These are phyloP conservation scores for Daedalea quercina DNA, from an alignment of 768 basidiomycete species.

Conservation along the genomic window DNA sequence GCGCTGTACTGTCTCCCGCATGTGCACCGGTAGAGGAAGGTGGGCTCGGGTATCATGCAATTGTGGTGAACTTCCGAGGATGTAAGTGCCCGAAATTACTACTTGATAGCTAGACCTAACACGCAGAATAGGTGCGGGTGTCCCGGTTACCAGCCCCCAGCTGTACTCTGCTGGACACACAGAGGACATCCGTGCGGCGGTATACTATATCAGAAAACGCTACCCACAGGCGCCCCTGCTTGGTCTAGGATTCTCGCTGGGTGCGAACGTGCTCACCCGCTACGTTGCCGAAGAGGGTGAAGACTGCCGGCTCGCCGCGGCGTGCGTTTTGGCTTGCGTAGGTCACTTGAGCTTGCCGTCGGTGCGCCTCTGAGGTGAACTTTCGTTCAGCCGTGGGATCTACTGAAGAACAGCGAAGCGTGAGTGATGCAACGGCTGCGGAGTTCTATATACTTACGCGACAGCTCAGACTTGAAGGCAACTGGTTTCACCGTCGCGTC, in stretches of 20 bases:
- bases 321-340: conserved; percentile 70
- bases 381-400: background rate
- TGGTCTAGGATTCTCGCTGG: conserved; percentile 90
- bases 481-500: conserved; percentile 51
- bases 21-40: conserved; percentile 65
- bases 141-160: conserved; percentile 75
- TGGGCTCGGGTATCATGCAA: conserved; percentile 86
- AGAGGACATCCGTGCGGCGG: conserved; percentile 77
- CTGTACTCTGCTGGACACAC: conserved; percentile 88
- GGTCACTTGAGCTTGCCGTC: conserved; percentile 21
- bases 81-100: conserved; percentile 43
- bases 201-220: conserved; percentile 62
- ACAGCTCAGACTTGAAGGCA: conserved; percentile 40
- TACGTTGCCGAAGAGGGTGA: conserved; percentile 84
- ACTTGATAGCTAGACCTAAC: background rate
- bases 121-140: conserved; percentile 60
- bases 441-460: background rate
- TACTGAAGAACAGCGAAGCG: background rate
- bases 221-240: conserved; percentile 80
- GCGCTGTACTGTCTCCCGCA: conserved; percentile 70
- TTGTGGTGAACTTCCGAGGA: conserved; percentile 89
- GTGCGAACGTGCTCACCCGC: conserved; percentile 84
- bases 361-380: background rate
- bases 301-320: conserved; percentile 52
- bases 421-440: background rate